Conservation (phyloP, 2,329 filamentous ascomycete species). For the Clathrospora elynae region DNA sequence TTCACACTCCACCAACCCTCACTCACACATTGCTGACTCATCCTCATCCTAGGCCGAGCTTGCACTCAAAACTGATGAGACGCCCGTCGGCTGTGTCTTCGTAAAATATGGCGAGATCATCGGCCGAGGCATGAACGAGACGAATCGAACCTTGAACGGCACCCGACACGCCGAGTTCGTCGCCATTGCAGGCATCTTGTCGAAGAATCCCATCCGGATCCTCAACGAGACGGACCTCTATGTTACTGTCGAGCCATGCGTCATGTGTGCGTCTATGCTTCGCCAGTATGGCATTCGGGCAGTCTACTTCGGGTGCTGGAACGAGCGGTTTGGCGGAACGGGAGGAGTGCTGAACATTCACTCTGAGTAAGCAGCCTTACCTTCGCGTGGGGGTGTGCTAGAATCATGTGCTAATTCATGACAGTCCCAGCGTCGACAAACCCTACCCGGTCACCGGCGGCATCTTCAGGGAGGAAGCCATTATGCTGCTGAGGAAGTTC, state of each 20-base stretch:
- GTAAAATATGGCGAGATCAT: conserved; percentile 80
- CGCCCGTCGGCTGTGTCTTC: conserved; percentile 93
- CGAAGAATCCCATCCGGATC: conserved; percentile 68
- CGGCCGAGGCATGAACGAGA: conserved; percentile 93
- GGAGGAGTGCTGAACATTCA: conserved; percentile 92
- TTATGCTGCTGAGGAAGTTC: conserved; percentile 88
- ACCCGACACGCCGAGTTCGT: conserved; percentile 96
- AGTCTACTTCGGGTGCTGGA: conserved; percentile 93
- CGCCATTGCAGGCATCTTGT: conserved; percentile 71
- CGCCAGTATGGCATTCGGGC: conserved; percentile 85
- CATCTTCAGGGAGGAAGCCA: conserved; percentile 88
- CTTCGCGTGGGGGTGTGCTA: background rate
- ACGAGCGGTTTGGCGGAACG: conserved; percentile 96
- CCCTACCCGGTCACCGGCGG: conserved; percentile 85
- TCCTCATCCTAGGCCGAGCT: conserved; percentile 70
- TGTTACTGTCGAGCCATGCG: conserved; percentile 96
- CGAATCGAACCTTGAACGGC: conserved; percentile 65
- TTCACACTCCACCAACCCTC: conserved; percentile 8
- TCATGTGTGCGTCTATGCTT: conserved; percentile 96
- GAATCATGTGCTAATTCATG: conserved; percentile 26
- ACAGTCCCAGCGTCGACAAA: conserved; percentile 70
- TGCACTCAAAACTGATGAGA: conserved; percentile 82
- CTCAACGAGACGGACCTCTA: conserved; percentile 81
- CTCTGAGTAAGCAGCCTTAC: conserved; percentile 57
- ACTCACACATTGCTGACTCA: conserved; percentile 25